Conservation (phyloP, 1,139 yeast species). For the Zygosaccharomyces sapae region DNA sequence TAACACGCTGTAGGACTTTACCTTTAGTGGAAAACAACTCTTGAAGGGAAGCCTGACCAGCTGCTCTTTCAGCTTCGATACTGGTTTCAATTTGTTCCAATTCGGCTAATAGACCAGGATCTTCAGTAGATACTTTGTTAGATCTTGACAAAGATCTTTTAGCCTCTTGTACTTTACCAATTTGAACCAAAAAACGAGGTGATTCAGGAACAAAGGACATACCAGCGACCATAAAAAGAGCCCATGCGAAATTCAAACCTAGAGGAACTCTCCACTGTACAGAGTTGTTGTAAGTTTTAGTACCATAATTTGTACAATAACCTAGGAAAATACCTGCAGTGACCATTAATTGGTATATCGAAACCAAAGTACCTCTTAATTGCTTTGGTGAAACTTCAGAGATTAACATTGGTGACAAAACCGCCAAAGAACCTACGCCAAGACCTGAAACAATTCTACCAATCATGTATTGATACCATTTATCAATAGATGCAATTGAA, state of each 20-base stretch:
- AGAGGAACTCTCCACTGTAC: conserved; percentile 61
- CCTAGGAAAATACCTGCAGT: conserved; percentile 60
- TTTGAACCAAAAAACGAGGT: conserved; percentile 61
- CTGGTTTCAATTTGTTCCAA: conserved; percentile 58
- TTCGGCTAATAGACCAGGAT: conserved; percentile 53
- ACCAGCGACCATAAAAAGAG: conserved; percentile 43
- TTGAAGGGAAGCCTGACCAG: conserved; percentile 63
- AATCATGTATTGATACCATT: conserved; percentile 50
- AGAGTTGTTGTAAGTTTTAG: conserved; percentile 43
- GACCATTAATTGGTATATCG: conserved; percentile 58
- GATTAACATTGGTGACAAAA: conserved; percentile 57
- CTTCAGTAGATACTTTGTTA: conserved; percentile 51
- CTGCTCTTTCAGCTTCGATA: conserved; percentile 54
- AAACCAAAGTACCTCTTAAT: conserved; percentile 61
- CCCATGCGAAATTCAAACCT: conserved; percentile 47
- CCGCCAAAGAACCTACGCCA: conserved; percentile 67
- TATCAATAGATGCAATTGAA: conserved; percentile 51
- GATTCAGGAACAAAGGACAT: conserved; percentile 70
- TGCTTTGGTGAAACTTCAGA: conserved; percentile 62
- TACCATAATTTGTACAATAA: conserved; percentile 55
- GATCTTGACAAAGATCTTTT: conserved; percentile 53
- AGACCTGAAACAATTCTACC: conserved; percentile 61
- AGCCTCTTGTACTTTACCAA: conserved; percentile 52
- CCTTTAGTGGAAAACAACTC: conserved; percentile 61
- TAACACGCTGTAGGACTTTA: conserved; percentile 48